These are phyloP conservation scores for Trametes gibbosa DNA, from an alignment of 768 basidiomycete genomes.

Conservation along the genomic window DNA sequence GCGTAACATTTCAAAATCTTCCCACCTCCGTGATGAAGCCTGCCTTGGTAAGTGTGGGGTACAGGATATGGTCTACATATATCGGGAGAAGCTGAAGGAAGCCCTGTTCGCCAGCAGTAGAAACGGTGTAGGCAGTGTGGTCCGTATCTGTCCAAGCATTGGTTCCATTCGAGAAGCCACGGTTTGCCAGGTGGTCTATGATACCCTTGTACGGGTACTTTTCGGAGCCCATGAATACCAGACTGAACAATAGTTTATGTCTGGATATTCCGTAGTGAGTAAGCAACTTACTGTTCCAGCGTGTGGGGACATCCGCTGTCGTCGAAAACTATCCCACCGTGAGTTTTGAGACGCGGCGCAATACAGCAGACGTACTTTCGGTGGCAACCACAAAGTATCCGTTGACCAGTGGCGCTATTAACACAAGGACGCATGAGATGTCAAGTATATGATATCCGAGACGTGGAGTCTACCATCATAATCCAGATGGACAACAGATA, in stretches of 20 bases:
- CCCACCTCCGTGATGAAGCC: slow-evolving; percentile 81
- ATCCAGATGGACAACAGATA: slow-evolving; percentile 87
- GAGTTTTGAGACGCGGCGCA: not conserved
- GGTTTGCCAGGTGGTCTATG: slow-evolving; percentile 91
- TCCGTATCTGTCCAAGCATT: slow-evolving; percentile 98
- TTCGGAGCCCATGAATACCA: slow-evolving; percentile 94
- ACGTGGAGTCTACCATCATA: slow-evolving; percentile 65
- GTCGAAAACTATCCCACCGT: slow-evolving; percentile 66
- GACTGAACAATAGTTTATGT: slow-evolving; percentile 37
- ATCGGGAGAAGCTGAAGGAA: slow-evolving; percentile 83
- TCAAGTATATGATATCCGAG: slow-evolving; percentile 3
- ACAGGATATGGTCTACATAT: slow-evolving; percentile 94
- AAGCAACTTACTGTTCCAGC: slow-evolving; percentile 78
- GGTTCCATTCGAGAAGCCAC: slow-evolving; percentile 86
- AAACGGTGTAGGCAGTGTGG: slow-evolving; percentile 93
- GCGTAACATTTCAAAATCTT: no score
- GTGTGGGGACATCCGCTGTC: slow-evolving; percentile 96
- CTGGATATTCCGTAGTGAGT: slow-evolving; percentile 5
- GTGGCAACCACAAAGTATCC: slow-evolving; percentile 90
- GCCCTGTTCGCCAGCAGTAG: slow-evolving; percentile 93
- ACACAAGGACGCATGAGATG: not conserved
- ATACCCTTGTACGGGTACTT: slow-evolving; percentile 96
- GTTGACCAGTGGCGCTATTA: slow-evolving; percentile 78
- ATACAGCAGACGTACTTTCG: slow-evolving; percentile 63
- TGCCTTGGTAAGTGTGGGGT: slow-evolving; percentile 89